A percentile compares a stretch with the other conserved stretches of the same genome.
Evolutionary conservation across 1,284 basidiomycete species (phyloP).

Genomic region (Omphalotus olearius): DNA sequence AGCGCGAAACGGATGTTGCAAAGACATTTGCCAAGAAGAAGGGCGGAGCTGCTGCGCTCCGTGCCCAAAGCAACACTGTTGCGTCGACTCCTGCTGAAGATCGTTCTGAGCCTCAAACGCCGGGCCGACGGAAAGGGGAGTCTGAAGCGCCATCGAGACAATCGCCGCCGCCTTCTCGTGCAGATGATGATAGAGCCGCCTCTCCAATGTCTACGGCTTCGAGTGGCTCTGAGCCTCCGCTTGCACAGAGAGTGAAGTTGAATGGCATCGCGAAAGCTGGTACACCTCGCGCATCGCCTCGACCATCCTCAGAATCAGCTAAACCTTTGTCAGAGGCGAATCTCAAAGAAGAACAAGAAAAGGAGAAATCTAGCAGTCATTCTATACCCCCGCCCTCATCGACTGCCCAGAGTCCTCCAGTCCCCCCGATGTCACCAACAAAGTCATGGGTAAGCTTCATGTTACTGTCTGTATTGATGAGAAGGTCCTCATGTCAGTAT

Average conservation of each 20-base stretch:
- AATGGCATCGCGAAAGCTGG: neutral
- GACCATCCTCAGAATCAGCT: constrained; percentile 10
- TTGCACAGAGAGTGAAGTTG: constrained; percentile 54
- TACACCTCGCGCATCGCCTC: constrained; percentile 11
- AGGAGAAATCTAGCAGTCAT: neutral
- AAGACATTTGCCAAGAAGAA: constrained; percentile 50
- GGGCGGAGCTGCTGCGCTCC: constrained; percentile 43
- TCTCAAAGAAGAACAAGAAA: constrained; percentile 1
- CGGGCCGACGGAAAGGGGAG: constrained; percentile 40
- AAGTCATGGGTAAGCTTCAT: constrained; percentile 17
- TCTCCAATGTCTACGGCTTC: constrained; percentile 69
- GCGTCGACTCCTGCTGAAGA: constrained; percentile 40
- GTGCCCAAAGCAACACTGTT: constrained; percentile 34
- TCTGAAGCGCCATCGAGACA: constrained; percentile 35
- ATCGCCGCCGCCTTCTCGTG: constrained; percentile 26
- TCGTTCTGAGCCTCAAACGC: constrained; percentile 49
- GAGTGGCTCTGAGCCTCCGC: constrained; percentile 64
- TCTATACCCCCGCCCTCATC: constrained; percentile 3
- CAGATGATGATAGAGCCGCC: constrained; percentile 47
- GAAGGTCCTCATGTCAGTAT: constrained; percentile 5
- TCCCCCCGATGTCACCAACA: constrained; percentile 6
- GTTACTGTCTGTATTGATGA: constrained; percentile 5
- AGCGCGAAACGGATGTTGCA: constrained; percentile 50
- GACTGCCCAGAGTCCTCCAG: constrained; percentile 7
- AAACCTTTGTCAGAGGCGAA: neutral